Evolutionary conservation across 306 rosid species (phyloP), one percentile per base, ranked within the genome.

Genomic region (Astragalus membranaceus): DNA sequence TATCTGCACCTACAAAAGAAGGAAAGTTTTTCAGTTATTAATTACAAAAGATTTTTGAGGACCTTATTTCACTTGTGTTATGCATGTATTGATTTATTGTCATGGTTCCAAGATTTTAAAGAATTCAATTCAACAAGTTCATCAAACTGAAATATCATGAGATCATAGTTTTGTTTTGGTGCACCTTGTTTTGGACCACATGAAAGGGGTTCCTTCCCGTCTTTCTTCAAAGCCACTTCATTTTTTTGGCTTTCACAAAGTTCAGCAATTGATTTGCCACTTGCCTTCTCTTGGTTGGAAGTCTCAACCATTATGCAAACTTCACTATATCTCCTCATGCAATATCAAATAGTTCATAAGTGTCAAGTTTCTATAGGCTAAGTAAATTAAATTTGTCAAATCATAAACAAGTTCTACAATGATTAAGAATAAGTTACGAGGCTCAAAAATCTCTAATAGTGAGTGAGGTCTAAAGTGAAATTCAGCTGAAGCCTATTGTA

Each of bases 201-300:
- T 56, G 59, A 12, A 10, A 8, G 16, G 5, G 53, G 4, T 3
- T n/a, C 16, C 12, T 13, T 68, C 35, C 58, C 42, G 33, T 3
- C 33, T 10, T 66, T 43, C 70, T 12, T 66, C 48, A 7, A n/a
- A 6, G 16, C 26, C 43, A 7, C 7, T 9, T n/a, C 49, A 11
- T 36, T 42, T 57, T 41, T 65, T 12, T 48, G 66, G 46, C 47
- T 73, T 50, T 10, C 35, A 6, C 23, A 62, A 74, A 79, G 69
- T 41, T 46, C 29, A 4, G 8, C 33, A 26, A 26, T 59, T 29
- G 30, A 13, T 43, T 50, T 23, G 10, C 44, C 55, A 48, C 79
- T 73, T 79, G 60, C 70, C 75, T 66, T 8, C 1, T 43, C 0
- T 20, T 7, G 1, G 17, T 61, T 23, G 11, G 7, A 32, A 20